Base-by-base conservation (phyloP, 495 filamentous ascomycete genomes). In the Xylaria palmicola region DNA sequence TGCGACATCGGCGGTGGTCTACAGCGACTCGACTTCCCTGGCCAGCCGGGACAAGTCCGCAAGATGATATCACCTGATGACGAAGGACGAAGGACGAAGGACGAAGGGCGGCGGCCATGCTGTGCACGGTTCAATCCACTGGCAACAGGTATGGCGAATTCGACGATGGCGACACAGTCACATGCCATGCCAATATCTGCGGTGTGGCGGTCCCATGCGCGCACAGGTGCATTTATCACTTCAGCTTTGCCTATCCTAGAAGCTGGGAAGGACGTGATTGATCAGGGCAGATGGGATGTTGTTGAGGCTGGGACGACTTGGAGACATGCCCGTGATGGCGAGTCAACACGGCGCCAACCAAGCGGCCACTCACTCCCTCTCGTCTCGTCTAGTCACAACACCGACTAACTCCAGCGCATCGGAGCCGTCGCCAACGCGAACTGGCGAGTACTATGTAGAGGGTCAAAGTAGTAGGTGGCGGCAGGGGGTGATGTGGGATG, bases 181-280 rank as follows among this genome's bases (percentile, higher is more conserved):
- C 29, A 52, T 37, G 49, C 49, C 13, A 7, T 37, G 24, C 36
- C 19, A 34, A 26, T 40, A 27, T 40, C 19, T 26, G 51, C 34
- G 19, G 50, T 20, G 19, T 24, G 5, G 34, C 24, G 30, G 55
- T 12, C 40, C 27, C 29, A 34, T 56, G 54, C 29, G 40, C 9
- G 40, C 40, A 30, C 55, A 57, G 47, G 29, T 47, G 55, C 55
- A 48, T 47, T n/a, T 57, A 57, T 57, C 55, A 57, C 41, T 26
- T 36, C 55, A 37, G 55, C 55, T 57, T 48, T 57, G 20, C 29
- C 55, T 27, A n/a, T 36, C 40, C 29, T 22, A 45, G 55, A 48
- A 57, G 55, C 55, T 27, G 55, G 55, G 55, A 41, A 57, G 48
- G 30, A 27, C 17, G 5, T 29, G 50, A 53, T 53, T 37, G 50